phyloP scores from a whole-genome alignment of 306 rosid genomes.

The Cicer judaicum region DNA sequence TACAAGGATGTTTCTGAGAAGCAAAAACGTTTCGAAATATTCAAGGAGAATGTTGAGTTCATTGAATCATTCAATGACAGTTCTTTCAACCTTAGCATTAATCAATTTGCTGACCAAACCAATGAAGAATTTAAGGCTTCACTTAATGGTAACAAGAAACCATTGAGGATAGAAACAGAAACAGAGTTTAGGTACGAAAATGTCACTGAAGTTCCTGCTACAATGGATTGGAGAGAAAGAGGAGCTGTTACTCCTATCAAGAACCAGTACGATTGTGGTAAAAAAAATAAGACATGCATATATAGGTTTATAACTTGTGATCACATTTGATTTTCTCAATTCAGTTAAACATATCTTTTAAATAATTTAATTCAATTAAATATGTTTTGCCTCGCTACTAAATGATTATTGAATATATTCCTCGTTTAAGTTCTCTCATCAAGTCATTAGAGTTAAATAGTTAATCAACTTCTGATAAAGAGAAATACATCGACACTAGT shows the following conservation, averaged over 20 bases:
- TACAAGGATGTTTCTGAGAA: slow-evolving; percentile 43
- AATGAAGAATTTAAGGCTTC: slow-evolving; percentile 38
- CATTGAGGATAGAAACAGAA: not conserved
- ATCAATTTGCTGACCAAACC: slow-evolving; percentile 44
- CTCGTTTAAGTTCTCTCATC: too few relatives aligned
- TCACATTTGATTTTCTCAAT: not conserved
- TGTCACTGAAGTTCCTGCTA: slow-evolving; percentile 20
- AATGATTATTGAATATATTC: too few relatives aligned
- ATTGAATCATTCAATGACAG: slow-evolving; percentile 46
- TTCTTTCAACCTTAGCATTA: slow-evolving; percentile 42
- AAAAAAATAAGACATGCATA: not conserved
- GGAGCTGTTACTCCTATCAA: slow-evolving; percentile 49
- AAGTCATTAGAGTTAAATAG: too few relatives aligned
- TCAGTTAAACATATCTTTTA: not conserved
- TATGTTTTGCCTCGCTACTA: too few relatives aligned
- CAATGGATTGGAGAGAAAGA: slow-evolving; percentile 42
- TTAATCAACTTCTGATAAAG: too few relatives aligned
- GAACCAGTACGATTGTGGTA: slow-evolving; percentile 42
- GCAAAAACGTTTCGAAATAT: slow-evolving; percentile 41
- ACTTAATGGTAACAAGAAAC: not conserved
- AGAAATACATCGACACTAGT: too few relatives aligned
- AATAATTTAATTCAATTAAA: too few relatives aligned
- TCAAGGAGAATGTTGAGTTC: slow-evolving; percentile 43
- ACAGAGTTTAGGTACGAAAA: not conserved
- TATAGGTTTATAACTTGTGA: not conserved